Evolutionary conservation across 495 filamentous ascomycete genomes (phyloP).

Genomic region (Lindgomyces ingoldianus): DNA sequence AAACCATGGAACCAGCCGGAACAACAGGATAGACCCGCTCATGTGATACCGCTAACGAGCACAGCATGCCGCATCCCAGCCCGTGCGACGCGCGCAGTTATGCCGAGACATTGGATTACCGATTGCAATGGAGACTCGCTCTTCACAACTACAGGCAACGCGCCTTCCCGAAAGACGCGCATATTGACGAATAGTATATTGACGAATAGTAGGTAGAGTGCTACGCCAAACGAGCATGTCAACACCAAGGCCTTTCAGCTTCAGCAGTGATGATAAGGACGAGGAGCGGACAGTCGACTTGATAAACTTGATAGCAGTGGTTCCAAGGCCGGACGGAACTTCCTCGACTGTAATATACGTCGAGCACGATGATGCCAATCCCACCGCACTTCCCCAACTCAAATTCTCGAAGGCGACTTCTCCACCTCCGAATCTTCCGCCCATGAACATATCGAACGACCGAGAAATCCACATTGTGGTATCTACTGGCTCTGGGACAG

Average conservation of each 20-base stretch:
- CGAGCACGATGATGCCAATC: slow-evolving; percentile 6
- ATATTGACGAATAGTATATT: too few species aligned
- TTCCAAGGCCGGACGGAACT: slow-evolving; percentile 6
- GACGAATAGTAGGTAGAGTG: not conserved
- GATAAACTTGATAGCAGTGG: slow-evolving; percentile 14
- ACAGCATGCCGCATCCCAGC: too few species aligned
- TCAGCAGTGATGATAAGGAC: slow-evolving; percentile 18
- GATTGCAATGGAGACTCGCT: too few species aligned
- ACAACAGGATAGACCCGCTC: too few species aligned
- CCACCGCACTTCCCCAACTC: slow-evolving; percentile 10
- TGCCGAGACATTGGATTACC: too few species aligned
- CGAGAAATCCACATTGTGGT: slow-evolving; percentile 61
- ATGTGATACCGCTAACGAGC: too few species aligned
- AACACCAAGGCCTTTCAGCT: not conserved
- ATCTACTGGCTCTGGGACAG: slow-evolving; percentile 71
- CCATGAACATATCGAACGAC: not conserved
- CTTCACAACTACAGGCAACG: too few species aligned
- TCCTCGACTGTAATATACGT: slow-evolving; percentile 25
- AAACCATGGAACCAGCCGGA: too few species aligned
- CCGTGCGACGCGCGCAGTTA: too few species aligned
- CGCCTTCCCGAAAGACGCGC: too few species aligned
- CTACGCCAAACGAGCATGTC: not conserved
- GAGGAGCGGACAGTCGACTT: slow-evolving; percentile 5
- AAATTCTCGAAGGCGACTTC: slow-evolving; percentile 10
- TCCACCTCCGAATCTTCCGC: not conserved